Percentiles rank a stretch among this genome's conserved stretches.
Evolutionary conservation across 2,329 filamentous ascomycete species (phyloP).

Genomic region (Aspergillus hortae): DNA sequence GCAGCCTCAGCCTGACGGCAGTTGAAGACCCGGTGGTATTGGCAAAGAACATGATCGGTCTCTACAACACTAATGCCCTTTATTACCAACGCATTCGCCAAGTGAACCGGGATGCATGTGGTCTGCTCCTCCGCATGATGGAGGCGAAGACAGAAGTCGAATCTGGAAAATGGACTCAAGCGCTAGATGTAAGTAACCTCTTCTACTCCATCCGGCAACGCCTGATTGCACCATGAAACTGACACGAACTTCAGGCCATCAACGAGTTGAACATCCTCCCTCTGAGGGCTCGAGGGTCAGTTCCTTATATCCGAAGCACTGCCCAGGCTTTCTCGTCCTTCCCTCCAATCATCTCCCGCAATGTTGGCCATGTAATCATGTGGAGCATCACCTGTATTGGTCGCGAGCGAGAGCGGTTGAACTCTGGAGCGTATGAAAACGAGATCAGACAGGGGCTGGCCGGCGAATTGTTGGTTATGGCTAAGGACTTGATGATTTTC

Average conservation of each 20-base stretch:
- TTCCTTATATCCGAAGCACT: constrained; percentile 71
- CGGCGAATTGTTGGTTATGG: constrained; percentile 71
- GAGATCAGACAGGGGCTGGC: constrained; percentile 51
- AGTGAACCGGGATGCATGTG: constrained; percentile 56
- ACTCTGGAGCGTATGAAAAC: constrained; percentile 66
- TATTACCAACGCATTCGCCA: constrained; percentile 59
- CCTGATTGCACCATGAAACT: neutral
- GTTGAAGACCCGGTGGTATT: constrained; percentile 65
- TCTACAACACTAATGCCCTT: constrained; percentile 61
- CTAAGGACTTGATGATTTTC: constrained; percentile 88
- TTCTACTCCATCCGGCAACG: neutral
- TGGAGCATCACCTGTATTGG: constrained; percentile 90
- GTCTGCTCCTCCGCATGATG: constrained; percentile 58
- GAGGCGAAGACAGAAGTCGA: constrained; percentile 59
- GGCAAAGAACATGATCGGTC: constrained; percentile 58
- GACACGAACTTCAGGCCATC: constrained; percentile 60
- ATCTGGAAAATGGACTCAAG: constrained; percentile 55
- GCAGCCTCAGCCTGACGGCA: constrained; percentile 59
- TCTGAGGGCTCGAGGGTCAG: constrained; percentile 68
- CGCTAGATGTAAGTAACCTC: constrained; percentile 58
- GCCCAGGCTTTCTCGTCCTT: constrained; percentile 78
- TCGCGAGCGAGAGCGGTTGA: constrained; percentile 69
- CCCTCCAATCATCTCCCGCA: constrained; percentile 77
- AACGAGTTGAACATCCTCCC: constrained; percentile 74
- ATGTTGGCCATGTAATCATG: constrained; percentile 85